Base-by-base conservation (phyloP, 768 basidiomycete species). In the Hericium coralloides region DNA sequence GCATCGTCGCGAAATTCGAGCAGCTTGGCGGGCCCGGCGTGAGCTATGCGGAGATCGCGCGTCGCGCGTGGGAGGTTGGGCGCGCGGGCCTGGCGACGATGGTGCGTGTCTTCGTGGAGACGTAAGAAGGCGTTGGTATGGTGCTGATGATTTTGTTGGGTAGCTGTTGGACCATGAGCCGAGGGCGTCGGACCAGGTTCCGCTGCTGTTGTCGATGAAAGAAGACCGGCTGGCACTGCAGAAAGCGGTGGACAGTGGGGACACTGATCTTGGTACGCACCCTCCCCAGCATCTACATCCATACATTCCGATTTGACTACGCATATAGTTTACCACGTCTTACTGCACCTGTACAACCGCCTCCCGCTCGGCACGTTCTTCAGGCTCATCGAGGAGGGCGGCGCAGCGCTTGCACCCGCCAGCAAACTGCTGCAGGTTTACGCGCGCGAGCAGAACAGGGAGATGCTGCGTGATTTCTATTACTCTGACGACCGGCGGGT, bases 401-500 rank as follows among this genome's bases (percentile, higher is more conserved):
- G 93, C 2, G 76, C 84, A 38, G 71, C 74, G 45, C 79, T 95
- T 8, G 79, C 78, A 3, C 83, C 81, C n/a, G 92, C 92, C 0
- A 84, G 84, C 61, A 84, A 78, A 58, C 72, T 97, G 3, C 77
- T 95, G 48, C 89, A 95, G 68, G 91, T 95, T 0, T 95, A 95
- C 67, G 92, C 91, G 0, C 75, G 89, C 39, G 90, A 94, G 67
- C 92, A 92, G 65, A 89, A 95, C 67, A 77, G 89, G 52, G 91
- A 92, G 60, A 88, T 98, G 83, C 74, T 98, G 7, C 78, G 93
- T 15, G 94, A 99, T 68, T 98, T 95, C 71, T 98, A 94, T 70
- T 99, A 95, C 66, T 95, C 95, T 38, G 97, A 99, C 64, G 97
- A 98, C 70, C 78, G 97, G 55, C 79, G 95, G 49, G 87, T 92